Conservation (phyloP, 176 grass and related monocot genomes). For the Paspalum vaginatum region DNA sequence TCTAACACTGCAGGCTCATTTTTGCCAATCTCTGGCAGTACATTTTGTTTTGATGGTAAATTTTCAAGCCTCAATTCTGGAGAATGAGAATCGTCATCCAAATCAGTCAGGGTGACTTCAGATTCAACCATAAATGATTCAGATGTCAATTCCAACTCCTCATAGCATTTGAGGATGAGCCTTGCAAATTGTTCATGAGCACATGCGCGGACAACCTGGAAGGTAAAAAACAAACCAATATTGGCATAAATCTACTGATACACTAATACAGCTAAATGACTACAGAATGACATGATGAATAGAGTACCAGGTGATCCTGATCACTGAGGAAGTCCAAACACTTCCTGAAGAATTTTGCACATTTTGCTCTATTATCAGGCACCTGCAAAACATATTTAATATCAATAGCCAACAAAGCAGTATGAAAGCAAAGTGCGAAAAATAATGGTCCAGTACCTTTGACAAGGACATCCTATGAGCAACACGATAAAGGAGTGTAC, state of each 20-base stretch:
- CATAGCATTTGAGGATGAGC: constrained; percentile 88
- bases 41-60: constrained; percentile 55
- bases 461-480: constrained; percentile 98
- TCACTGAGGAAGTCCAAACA: constrained; percentile 94
- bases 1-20: constrained; percentile 33
- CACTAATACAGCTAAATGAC: constrained; percentile 10
- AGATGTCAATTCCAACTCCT: constrained; percentile 88
- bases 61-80: constrained; percentile 72
- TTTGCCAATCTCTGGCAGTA: constrained; percentile 40
- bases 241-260: not conserved
- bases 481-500: constrained; percentile 91
- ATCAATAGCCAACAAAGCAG: constrained; percentile 21
- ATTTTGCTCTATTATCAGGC: constrained; percentile 83
- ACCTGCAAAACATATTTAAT: constrained; percentile 56
- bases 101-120: constrained; percentile 86
- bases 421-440: constrained; percentile 11
- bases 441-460: constrained; percentile 59
- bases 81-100: constrained; percentile 77
- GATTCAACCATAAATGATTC: constrained; percentile 87
- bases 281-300: constrained; percentile 16
- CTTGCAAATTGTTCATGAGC: constrained; percentile 99
- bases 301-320: constrained; percentile 92
- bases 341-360: constrained; percentile 93
- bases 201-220: constrained; percentile 86
- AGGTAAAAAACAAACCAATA: constrained; percentile 10